Evolutionary conservation across 2,329 filamentous ascomycete species (phyloP).

Genomic region (Ophidiomyces ophidiicola): DNA sequence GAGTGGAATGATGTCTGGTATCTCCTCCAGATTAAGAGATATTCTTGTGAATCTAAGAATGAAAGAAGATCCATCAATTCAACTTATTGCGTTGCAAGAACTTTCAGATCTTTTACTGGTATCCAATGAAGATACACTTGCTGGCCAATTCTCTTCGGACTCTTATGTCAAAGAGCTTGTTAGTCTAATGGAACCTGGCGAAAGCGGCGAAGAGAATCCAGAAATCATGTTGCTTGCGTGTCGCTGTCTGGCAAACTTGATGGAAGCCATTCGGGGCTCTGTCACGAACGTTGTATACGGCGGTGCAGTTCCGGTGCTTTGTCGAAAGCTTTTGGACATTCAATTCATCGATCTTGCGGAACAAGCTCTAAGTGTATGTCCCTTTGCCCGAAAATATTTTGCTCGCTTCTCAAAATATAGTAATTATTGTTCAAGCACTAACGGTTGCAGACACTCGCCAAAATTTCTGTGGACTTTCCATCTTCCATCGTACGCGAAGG

Average conservation of each 20-base stretch:
- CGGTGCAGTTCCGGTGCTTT: slow-evolving; percentile 87
- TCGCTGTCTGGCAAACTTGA: slow-evolving; percentile 87
- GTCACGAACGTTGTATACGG: slow-evolving; percentile 95
- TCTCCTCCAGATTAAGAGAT: slow-evolving; percentile 65
- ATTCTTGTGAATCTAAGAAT: slow-evolving; percentile 63
- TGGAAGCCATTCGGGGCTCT: slow-evolving; percentile 89
- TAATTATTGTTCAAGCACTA: not conserved
- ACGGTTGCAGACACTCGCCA: slow-evolving; percentile 60
- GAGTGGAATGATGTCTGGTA: slow-evolving; percentile 82
- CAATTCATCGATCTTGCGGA: slow-evolving; percentile 95
- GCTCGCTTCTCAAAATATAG: not conserved
- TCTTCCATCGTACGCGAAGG: slow-evolving; percentile 91
- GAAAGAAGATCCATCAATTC: slow-evolving; percentile 74
- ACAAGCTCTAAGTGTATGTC: slow-evolving; percentile 69
- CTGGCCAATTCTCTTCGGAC: slow-evolving; percentile 89
- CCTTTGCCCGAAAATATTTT: slow-evolving; percentile 1
- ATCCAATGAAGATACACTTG: slow-evolving; percentile 91
- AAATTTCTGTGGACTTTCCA: slow-evolving; percentile 93
- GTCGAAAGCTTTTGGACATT: slow-evolving; percentile 89
- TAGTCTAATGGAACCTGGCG: slow-evolving; percentile 76
- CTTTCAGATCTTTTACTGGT: slow-evolving; percentile 86
- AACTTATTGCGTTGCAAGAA: slow-evolving; percentile 85
- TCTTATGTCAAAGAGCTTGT: slow-evolving; percentile 93
- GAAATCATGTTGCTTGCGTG: slow-evolving; percentile 97
- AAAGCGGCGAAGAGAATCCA: slow-evolving; percentile 77